Evolutionary conservation across 768 basidiomycete species (phyloP), one percentile per base, ranked within the genome.

Genomic region (Calocera cornea): DNA sequence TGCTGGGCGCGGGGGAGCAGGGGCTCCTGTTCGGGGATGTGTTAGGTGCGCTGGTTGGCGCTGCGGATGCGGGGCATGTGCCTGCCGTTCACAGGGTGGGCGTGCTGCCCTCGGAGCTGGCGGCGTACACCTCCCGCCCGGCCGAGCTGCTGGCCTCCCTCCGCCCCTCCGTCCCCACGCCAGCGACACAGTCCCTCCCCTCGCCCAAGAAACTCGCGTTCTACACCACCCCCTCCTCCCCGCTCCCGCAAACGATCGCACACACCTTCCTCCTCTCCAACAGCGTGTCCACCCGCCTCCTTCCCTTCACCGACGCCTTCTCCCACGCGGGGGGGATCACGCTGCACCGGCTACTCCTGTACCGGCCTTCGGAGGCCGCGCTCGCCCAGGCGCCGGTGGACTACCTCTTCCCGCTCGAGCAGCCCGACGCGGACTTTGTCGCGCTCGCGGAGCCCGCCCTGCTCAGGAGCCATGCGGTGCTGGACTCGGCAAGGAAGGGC

Each of bases 361-460:
- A 71, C 33, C 68, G 68, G 34, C 80, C 85, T 1, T 78, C 83
- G 14, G 81, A 81, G 69, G 74, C 73, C 1, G 71, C 72, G 17
- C 69, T 74, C 12, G 78, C 78, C 29, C 75, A 77, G 68, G 65
- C 85, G 19, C 87, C 90, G 19, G 72, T 89, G 49, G 78, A 84
- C 41, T 70, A 83, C 67, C 72, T 80, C 40, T 71, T 92, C 69
- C 86, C 90, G 69, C 75, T 93, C 29, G 40, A 47, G 66, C 65
- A 72, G 8, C 85, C 85, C 22, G 77, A 79, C 63, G 81, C 84
- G 0, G 88, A 92, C 77, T 89, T 92, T 74, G 74, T 87, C 47
- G 87, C 85, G 67, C 77, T 97, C 36, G 79, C 92, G 41, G 91
- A 95, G 68, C 84, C 88, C 63, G 80, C 77, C 63, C 80, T 98